These are phyloP conservation scores for Xylariales sp. DNA, from an alignment of 2,329 filamentous ascomycete species.

Conservation along the genomic window DNA sequence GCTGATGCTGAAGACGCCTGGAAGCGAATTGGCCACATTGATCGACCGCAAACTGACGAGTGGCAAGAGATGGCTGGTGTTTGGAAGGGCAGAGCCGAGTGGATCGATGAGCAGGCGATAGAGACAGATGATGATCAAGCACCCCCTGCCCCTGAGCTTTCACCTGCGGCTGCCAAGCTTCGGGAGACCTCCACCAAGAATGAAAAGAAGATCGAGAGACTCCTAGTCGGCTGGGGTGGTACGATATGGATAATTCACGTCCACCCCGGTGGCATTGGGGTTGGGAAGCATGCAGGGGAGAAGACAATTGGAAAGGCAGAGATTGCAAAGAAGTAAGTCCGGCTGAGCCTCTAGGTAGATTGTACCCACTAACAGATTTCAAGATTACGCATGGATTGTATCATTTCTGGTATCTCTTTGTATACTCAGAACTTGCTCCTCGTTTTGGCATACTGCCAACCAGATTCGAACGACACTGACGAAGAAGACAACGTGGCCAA, in stretches of 20 bases:
- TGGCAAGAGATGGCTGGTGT: slow-evolving; percentile 97
- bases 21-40: slow-evolving; percentile 91
- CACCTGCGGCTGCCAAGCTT: slow-evolving; percentile 42
- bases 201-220: slow-evolving; percentile 61
- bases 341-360: no score
- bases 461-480: slow-evolving; percentile 63
- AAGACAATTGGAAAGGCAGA: slow-evolving; percentile 76
- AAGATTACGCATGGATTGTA: slow-evolving; percentile 91
- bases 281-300: slow-evolving; percentile 64
- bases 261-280: slow-evolving; percentile 65
- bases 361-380: slow-evolving; percentile 21
- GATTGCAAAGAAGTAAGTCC: slow-evolving; percentile 82
- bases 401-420: slow-evolving; percentile 93
- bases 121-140: slow-evolving; percentile 62
- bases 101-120: slow-evolving; percentile 83
- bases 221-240: slow-evolving; percentile 92
- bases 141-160: slow-evolving; percentile 28
- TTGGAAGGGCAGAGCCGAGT: slow-evolving; percentile 89
- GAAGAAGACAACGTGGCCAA: slow-evolving; percentile 28
- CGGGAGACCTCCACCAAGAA: slow-evolving; percentile 44
- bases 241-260: slow-evolving; percentile 96
- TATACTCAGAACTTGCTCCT: slow-evolving; percentile 90
- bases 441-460: slow-evolving; percentile 83
- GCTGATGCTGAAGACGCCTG: slow-evolving; percentile 78
- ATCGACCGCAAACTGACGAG: slow-evolving; percentile 76